phyloP scores from a whole-genome alignment of 768 basidiomycete genomes.

The Termitomyces sp. region DNA sequence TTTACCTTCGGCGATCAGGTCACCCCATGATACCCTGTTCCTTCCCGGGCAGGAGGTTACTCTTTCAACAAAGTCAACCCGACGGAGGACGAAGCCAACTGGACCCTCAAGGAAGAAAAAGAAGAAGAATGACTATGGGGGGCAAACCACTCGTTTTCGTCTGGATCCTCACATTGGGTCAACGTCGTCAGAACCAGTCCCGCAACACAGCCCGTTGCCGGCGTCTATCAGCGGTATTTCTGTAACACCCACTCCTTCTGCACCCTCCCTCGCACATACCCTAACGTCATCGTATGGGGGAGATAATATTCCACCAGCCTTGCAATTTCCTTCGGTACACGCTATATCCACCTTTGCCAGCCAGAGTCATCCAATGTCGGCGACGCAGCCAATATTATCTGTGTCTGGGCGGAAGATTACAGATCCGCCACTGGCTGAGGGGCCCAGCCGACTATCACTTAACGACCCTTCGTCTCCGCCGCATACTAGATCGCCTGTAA shows the following conservation, averaged over 20 bases:
- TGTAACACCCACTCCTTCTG: conserved; percentile 9
- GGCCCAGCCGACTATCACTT: background rate
- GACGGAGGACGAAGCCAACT: conserved; percentile 13
- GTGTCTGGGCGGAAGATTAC: background rate
- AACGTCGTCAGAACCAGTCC: background rate
- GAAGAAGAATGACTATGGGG: conserved; percentile 32
- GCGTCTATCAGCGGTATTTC: conserved; percentile 15
- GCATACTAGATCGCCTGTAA: background rate
- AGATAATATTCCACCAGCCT: background rate
- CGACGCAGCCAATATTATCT: background rate
- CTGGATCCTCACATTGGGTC: conserved; percentile 28
- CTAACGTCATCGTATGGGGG: background rate
- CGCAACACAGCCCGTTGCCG: background rate
- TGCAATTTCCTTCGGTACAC: background rate
- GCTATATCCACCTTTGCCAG: background rate
- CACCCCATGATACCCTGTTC: conserved; percentile 28
- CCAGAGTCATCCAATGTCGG: background rate
- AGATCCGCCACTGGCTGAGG: background rate
- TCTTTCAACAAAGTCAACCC: conserved; percentile 12
- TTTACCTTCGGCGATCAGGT: conserved; percentile 15
- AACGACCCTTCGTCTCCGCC: background rate
- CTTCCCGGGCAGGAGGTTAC: conserved; percentile 52
- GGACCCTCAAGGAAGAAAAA: conserved; percentile 29
- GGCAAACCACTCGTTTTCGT: conserved; percentile 50
- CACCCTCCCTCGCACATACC: conserved; percentile 2